phyloP scores from a whole-genome alignment of 2,329 filamentous ascomycete species.

The Ceratocystis alfenasii region DNA sequence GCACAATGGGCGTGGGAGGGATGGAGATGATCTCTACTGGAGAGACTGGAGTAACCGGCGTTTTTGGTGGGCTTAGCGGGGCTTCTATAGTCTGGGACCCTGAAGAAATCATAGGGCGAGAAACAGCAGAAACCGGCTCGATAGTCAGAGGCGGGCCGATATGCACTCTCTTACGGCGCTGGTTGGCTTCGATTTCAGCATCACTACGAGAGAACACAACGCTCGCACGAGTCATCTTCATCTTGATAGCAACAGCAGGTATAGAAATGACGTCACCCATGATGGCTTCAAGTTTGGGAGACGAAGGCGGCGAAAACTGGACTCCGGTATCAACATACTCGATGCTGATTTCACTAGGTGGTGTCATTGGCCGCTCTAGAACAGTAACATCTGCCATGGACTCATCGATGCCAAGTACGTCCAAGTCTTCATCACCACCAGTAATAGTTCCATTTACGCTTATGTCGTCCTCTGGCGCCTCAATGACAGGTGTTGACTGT shows the following conservation, averaged over 20 bases:
- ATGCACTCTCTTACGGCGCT: constrained; percentile 57
- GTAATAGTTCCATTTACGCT: constrained; percentile 25
- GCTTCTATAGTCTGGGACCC: constrained; percentile 51
- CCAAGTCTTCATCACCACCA: constrained; percentile 13
- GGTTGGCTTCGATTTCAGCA: constrained; percentile 61
- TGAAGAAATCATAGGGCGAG: constrained; percentile 47
- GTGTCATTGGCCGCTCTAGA: constrained; percentile 23
- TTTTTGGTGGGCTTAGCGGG: constrained; percentile 53
- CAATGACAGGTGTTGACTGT: constrained; percentile 44
- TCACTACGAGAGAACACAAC: constrained; percentile 29
- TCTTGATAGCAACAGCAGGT: constrained; percentile 14
- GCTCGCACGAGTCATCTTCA: constrained; percentile 17
- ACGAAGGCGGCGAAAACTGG: constrained; percentile 74
- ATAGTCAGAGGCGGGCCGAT: constrained; percentile 40
- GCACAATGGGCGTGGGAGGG: constrained; percentile 30
- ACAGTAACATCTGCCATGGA: constrained; percentile 17
- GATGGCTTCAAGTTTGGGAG: constrained; percentile 42
- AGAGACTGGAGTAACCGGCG: constrained; percentile 43
- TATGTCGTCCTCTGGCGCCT: constrained; percentile 42
- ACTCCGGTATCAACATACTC: constrained; percentile 64
- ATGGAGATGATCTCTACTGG: constrained; percentile 33
- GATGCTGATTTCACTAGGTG: constrained; percentile 28
- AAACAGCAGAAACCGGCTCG: constrained; percentile 31
- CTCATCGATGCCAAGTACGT: constrained; percentile 1
- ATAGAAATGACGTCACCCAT: constrained; percentile 6